Evolutionary conservation across 257 asterid species (phyloP), one percentile per base, ranked within the genome.

Genomic region (Parsonsia alboflavescens): DNA sequence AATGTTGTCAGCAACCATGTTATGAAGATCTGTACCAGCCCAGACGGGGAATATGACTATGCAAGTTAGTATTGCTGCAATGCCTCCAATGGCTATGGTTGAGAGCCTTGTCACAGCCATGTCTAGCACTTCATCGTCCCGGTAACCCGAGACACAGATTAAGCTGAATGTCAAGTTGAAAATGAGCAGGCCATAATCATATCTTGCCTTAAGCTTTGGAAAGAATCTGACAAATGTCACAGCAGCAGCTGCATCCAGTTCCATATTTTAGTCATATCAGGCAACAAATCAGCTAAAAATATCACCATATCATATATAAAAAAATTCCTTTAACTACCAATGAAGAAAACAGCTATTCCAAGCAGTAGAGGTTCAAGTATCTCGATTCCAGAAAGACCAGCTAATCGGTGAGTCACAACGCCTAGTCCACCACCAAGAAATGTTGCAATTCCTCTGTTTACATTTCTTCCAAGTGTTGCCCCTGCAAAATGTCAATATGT

Each of bases 21-120:
- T 76, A 53, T 90, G 96, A 61, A 92, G 89, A 76, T 92, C 93
- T 42, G 79, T 80, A 41, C 96, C 97, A 61, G 96, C 96, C 97
- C 98, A 90, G 7, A 86, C 86, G 0, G 97, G 97, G 68, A 83
- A 84, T 36, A 90, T 70, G 10, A 86, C 48, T 24, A 85, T 68
- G 65, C 90, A 88, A 17, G 85, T 63, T 52, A 83, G 56, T 0
- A 92, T 0, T 0, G 94, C 41, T 33, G 79, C 82, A 6, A 50
- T 49, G 15, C 87, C 90, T 46, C 98, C 97, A 9, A 92, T 82
- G n/a, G 82, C 72, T 56, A 90, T 78, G 0, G 97, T 90, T 36
- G 86, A 76, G n/a, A 92, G 66, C 62, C 97, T 82, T 78, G 79
- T 80, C 1, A 84, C 76, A 5, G 91, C 91, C 81, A 85, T 83